phyloP scores from a whole-genome alignment of 495 filamentous ascomycete genomes.

The Neurospora sp. region DNA sequence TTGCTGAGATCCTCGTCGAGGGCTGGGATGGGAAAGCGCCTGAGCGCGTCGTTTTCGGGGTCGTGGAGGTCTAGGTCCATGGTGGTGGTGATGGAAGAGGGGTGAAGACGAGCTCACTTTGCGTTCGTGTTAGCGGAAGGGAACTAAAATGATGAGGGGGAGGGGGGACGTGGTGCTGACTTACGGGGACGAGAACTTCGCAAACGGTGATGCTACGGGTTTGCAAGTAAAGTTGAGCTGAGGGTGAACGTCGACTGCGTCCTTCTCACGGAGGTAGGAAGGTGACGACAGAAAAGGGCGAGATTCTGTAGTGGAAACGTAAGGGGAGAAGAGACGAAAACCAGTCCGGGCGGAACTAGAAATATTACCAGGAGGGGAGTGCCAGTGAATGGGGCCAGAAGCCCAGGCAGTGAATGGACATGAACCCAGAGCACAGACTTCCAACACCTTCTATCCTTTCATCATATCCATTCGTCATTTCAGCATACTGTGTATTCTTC shows the following conservation, averaged over 20 bases:
- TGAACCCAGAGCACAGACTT: not conserved
- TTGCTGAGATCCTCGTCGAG: not conserved
- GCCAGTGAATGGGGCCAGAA: not conserved
- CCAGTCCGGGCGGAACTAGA: not conserved
- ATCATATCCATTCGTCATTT: not conserved
- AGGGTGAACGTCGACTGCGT: not conserved
- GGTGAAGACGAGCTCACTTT: not conserved
- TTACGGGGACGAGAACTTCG: not conserved
- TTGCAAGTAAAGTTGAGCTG: not conserved
- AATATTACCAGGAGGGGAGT: not conserved
- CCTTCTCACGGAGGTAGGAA: not conserved
- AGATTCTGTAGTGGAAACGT: not conserved
- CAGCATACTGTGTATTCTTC: not conserved
- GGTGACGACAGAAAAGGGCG: not conserved
- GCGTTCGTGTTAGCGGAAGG: accelerated
- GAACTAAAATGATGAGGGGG: not conserved
- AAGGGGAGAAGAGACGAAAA: not conserved
- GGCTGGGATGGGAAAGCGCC: not conserved
- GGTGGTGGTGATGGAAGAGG: not conserved
- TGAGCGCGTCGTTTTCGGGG: not conserved
- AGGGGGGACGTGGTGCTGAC: not conserved
- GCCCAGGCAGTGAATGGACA: not conserved
- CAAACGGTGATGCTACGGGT: not conserved
- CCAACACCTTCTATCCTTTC: not conserved
- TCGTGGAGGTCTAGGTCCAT: not conserved